Evolutionary conservation across 768 basidiomycete species (phyloP).

Genomic region (Gymnopilus junonius): DNA sequence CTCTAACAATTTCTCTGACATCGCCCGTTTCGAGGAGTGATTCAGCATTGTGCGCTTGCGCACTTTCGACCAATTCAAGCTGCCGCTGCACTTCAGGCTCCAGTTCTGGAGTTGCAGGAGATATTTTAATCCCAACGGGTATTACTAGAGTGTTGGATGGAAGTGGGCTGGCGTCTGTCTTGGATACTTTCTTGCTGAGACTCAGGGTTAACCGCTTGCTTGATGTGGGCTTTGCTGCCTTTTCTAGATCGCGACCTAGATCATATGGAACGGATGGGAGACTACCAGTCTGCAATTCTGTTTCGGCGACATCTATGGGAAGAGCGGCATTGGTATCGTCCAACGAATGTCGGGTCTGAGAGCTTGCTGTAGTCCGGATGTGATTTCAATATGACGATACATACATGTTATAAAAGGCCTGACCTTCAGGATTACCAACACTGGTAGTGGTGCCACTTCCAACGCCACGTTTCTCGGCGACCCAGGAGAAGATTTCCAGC

Average conservation of each 20-base stretch:
- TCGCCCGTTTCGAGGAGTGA: slow-evolving; percentile 16
- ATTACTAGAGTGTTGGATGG: slow-evolving; percentile 14
- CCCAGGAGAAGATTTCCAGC: slow-evolving; percentile 87
- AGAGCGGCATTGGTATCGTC: slow-evolving; percentile 3
- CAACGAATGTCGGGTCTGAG: slow-evolving; percentile 16
- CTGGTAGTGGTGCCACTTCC: not conserved
- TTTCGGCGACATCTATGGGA: not conserved
- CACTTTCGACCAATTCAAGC: slow-evolving; percentile 13
- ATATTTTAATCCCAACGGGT: slow-evolving; percentile 59
- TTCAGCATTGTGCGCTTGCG: slow-evolving; percentile 8
- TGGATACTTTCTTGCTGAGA: not conserved
- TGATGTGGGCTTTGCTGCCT: not conserved
- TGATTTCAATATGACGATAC: not conserved
- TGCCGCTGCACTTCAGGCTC: slow-evolving; percentile 7
- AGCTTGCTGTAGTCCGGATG: slow-evolving; percentile 3
- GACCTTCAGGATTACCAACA: slow-evolving; percentile 6
- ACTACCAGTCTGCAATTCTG: not conserved
- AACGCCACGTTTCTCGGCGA: slow-evolving; percentile 53
- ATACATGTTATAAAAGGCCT: not conserved
- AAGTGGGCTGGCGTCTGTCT: not conserved
- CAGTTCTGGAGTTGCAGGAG: slow-evolving; percentile 57
- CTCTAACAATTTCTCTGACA: slow-evolving; percentile 15
- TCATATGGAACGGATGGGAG: not conserved
- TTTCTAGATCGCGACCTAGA: not conserved
- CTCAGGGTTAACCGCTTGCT: slow-evolving; percentile 2